Evolutionary conservation across 2,329 filamentous ascomycete genomes (phyloP).

Genomic region (Chrysoporthe puriensis): DNA sequence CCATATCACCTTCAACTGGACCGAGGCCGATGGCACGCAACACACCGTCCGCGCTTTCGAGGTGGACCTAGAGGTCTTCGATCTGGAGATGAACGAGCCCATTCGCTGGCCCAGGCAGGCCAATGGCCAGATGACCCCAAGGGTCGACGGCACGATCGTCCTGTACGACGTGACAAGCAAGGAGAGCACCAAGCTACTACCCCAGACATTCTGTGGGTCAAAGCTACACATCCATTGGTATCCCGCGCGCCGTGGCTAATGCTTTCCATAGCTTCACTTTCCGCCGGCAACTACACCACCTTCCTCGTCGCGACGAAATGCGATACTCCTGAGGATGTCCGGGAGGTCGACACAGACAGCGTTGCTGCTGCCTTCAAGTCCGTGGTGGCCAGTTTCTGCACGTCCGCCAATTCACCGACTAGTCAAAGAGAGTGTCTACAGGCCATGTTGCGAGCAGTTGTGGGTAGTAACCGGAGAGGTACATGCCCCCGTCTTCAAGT

Average conservation of each 20-base stretch:
- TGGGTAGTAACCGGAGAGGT: constrained; percentile 68
- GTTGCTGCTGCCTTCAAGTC: constrained; percentile 68
- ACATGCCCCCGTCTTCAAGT: constrained; percentile 41
- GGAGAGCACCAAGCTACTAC: constrained; percentile 73
- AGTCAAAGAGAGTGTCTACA: constrained; percentile 77
- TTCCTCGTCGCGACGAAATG: constrained; percentile 89
- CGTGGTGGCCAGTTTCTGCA: constrained; percentile 73
- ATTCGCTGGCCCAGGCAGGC: constrained; percentile 71
- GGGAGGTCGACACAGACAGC: constrained; percentile 70
- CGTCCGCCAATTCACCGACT: constrained; percentile 71
- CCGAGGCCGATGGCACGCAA: constrained; percentile 60
- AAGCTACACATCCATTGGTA: neutral
- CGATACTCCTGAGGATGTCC: constrained; percentile 72
- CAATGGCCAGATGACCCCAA: constrained; percentile 71
- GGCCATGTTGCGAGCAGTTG: constrained; percentile 72
- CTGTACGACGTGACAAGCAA: constrained; percentile 86
- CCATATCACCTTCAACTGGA: constrained; percentile 56
- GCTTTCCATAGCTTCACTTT: constrained; percentile 66
- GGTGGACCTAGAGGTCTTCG: constrained; percentile 67
- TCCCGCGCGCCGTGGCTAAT: constrained; percentile 17
- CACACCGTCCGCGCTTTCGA: constrained; percentile 67
- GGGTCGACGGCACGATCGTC: constrained; percentile 80
- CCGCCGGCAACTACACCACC: constrained; percentile 73
- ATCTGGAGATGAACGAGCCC: constrained; percentile 59
- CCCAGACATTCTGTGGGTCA: constrained; percentile 76